Evolutionary conservation across 2,329 filamentous ascomycete species (phyloP).

Genomic region (Aspergillus proliferans): DNA sequence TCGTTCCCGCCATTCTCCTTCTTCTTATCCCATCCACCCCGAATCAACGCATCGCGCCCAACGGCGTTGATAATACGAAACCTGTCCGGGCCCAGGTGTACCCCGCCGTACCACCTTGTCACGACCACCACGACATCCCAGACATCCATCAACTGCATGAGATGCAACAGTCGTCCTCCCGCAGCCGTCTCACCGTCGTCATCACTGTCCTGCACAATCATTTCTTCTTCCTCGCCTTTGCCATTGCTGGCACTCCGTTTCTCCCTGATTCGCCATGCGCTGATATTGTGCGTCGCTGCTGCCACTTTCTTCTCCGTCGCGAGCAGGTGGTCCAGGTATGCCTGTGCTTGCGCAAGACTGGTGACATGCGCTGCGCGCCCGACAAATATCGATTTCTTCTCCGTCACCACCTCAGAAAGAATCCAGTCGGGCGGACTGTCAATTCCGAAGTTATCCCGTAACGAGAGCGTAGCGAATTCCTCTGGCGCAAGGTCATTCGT

Average conservation of each 20-base stretch:
- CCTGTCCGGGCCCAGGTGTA: conserved; percentile 78
- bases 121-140: conserved; percentile 93
- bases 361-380: conserved; percentile 67
- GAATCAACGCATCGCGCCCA: conserved; percentile 76
- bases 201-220: conserved; percentile 78
- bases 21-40: conserved; percentile 63
- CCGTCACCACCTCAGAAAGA: conserved; percentile 65
- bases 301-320: conserved; percentile 77
- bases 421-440: conserved; percentile 58
- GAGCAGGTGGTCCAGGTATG: conserved; percentile 68
- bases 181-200: conserved; percentile 95
- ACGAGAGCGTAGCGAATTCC: conserved; percentile 20
- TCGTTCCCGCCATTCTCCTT: conserved; percentile 35
- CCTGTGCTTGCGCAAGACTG: conserved; percentile 64
- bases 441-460: conserved; percentile 24
- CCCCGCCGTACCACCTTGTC: conserved; percentile 89
- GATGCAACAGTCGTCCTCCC: conserved; percentile 73
- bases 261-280: conserved; percentile 74
- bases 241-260: conserved; percentile 8
- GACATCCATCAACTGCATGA: conserved; percentile 91
- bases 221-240: conserved; percentile 36
- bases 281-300: conserved; percentile 91
- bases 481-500: conserved; percentile 10
- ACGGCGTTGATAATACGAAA: conserved; percentile 86
- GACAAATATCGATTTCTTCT: conserved; percentile 83